Conservation (phyloP, 805 yeast genomes). For the Yamadazyma phyllophila region DNA sequence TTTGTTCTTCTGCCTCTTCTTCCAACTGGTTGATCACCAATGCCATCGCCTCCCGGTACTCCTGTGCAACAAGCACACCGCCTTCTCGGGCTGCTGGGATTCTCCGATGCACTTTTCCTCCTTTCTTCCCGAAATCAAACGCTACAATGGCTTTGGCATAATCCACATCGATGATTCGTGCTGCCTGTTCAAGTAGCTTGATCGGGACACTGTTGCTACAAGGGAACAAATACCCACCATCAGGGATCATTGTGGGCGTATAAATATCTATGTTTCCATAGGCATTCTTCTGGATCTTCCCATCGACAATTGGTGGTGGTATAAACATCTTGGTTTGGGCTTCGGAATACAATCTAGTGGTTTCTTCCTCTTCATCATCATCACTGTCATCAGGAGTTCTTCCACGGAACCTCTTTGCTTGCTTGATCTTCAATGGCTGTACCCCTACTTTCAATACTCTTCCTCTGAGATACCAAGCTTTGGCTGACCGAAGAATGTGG, state of each 20-base stretch:
- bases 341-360: conserved; percentile 63
- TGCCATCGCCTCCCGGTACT: conserved; percentile 58
- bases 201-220: conserved; percentile 26
- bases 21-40: conserved; percentile 48
- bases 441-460: conserved; percentile 69
- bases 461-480: conserved; percentile 85
- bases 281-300: conserved; percentile 69
- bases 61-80: conserved; percentile 73
- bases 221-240: conserved; percentile 61
- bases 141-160: conserved; percentile 86
- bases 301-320: conserved; percentile 67
- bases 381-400: conserved; percentile 11
- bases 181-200: conserved; percentile 64
- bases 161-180: conserved; percentile 65
- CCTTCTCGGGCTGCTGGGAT: conserved; percentile 61
- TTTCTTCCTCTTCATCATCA: conserved; percentile 54
- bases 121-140: conserved; percentile 63
- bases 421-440: conserved; percentile 52
- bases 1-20: conserved; percentile 49
- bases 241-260: conserved; percentile 77
- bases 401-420: conserved; percentile 5
- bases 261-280: conserved; percentile 85
- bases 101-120: conserved; percentile 19
- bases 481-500: conserved; percentile 62
- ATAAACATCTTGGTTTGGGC: conserved; percentile 71